phyloP scores from a whole-genome alignment of 768 basidiomycete species.

The Cubamyces lactineus region DNA sequence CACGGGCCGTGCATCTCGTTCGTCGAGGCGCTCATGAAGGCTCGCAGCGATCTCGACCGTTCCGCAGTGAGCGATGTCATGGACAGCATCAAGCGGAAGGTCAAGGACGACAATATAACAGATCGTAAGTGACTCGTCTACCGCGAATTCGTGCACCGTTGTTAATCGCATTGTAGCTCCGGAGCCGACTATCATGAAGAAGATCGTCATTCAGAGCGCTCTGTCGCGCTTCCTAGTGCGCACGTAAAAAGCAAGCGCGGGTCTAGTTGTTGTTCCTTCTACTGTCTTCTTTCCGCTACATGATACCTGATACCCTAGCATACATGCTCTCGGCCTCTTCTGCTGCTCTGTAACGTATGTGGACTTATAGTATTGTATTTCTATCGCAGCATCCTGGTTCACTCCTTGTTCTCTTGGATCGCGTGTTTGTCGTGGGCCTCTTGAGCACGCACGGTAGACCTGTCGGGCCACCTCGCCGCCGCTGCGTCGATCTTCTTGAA shows the following conservation, averaged over 20 bases:
- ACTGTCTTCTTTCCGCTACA: background rate
- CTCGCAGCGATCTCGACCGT: slow-evolving; percentile 90
- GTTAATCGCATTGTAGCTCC: slow-evolving; percentile 49
- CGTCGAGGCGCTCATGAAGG: slow-evolving; percentile 88
- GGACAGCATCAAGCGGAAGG: slow-evolving; percentile 91
- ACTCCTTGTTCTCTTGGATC: slow-evolving; percentile 6
- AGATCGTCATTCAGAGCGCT: slow-evolving; percentile 72
- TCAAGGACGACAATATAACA: slow-evolving; percentile 82
- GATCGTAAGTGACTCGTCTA: slow-evolving; percentile 64
- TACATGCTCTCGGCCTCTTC: slow-evolving; percentile 10
- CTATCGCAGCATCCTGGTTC: background rate
- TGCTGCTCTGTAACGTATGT: slow-evolving; percentile 12
- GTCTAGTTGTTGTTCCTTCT: slow-evolving; percentile 5
- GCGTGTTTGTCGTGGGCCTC: slow-evolving; percentile 28
- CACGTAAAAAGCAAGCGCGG: slow-evolving; percentile 3
- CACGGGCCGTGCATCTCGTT: slow-evolving; percentile 93
- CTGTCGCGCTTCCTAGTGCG: slow-evolving; percentile 69
- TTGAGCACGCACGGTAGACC: slow-evolving; percentile 43
- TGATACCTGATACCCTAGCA: slow-evolving; percentile 12
- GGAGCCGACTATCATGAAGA: slow-evolving; percentile 92
- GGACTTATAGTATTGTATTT: slow-evolving; percentile 12
- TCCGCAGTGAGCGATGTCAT: slow-evolving; percentile 86
- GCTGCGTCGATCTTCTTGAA: slow-evolving; percentile 94
- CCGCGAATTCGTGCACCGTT: background rate
- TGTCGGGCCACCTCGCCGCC: slow-evolving; percentile 75